Conservation (phyloP, 1,284 basidiomycete genomes). For the Malassezia psittaci region DNA sequence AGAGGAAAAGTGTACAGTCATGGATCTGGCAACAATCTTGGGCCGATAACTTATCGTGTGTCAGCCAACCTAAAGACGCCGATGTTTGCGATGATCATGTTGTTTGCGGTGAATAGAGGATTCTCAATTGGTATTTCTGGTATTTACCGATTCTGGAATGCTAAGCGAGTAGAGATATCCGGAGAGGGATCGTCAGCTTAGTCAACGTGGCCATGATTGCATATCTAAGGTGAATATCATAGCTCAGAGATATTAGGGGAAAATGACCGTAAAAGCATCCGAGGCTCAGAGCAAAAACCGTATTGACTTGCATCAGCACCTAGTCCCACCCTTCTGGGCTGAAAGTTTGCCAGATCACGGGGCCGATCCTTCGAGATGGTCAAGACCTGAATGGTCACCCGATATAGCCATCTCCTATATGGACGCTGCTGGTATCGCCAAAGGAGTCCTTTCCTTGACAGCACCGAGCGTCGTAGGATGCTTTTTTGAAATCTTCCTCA, state of each 20-base stretch:
- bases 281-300: neutral
- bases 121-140: constrained; percentile 20
- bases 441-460: neutral
- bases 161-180: no score
- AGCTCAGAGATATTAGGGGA: no score
- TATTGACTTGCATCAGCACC: neutral
- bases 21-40: constrained; percentile 31
- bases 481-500: no score
- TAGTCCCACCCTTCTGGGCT: neutral
- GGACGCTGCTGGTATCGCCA: neutral
- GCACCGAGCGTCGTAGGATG: neutral
- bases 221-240: no score
- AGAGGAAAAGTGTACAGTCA: no score
- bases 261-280: no score
- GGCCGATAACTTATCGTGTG: constrained; percentile 10
- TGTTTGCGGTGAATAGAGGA: constrained; percentile 27
- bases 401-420: neutral
- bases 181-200: no score
- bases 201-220: no score
- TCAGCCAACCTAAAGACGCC: constrained; percentile 3
- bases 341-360: neutral
- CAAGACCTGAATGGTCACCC: neutral
- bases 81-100: constrained; percentile 35
- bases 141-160: constrained; percentile 13
- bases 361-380: neutral